phyloP scores from a whole-genome alignment of 2,329 filamentous ascomycete species.

The Coleophoma cylindrospora region DNA sequence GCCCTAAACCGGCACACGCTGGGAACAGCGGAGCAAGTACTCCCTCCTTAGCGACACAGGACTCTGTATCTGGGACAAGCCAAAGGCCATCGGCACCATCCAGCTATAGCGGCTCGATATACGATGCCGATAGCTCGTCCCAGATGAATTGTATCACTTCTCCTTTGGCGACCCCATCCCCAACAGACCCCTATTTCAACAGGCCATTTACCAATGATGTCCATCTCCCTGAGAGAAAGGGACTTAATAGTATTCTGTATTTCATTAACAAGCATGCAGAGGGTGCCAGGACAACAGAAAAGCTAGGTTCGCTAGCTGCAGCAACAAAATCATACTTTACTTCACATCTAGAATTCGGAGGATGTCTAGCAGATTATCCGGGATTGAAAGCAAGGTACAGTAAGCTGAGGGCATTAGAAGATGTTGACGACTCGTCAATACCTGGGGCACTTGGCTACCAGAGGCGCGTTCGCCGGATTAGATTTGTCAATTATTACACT shows the following conservation, averaged over 20 bases:
- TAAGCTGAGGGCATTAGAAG: constrained; percentile 65
- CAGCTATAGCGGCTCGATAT: constrained; percentile 14
- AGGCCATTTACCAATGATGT: constrained; percentile 73
- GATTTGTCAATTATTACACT: constrained; percentile 90
- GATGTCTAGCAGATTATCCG: constrained; percentile 71
- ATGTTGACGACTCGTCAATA: constrained; percentile 50
- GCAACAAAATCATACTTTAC: constrained; percentile 70
- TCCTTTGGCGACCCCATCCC: constrained; percentile 14
- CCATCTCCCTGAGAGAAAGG: constrained; percentile 61
- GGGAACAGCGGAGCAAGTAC: constrained; percentile 11
- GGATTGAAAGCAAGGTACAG: constrained; percentile 67
- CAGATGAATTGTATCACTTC: constrained; percentile 19
- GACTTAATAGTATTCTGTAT: constrained; percentile 63
- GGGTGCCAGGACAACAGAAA: constrained; percentile 38
- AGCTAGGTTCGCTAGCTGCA: constrained; percentile 32
- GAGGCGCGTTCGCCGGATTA: constrained; percentile 45
- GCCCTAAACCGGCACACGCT: constrained; percentile 6
- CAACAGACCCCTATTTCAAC: constrained; percentile 64
- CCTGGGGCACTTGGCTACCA: constrained; percentile 15
- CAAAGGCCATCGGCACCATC: background rate
- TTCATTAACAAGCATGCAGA: constrained; percentile 81
- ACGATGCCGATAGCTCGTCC: constrained; percentile 13
- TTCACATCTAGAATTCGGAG: constrained; percentile 79
- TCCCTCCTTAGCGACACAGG: constrained; percentile 10
- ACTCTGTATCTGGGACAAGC: constrained; percentile 9